These are phyloP conservation scores for Hevea brasiliensis DNA, from an alignment of 345 rosid genomes.

Conservation along the genomic window DNA sequence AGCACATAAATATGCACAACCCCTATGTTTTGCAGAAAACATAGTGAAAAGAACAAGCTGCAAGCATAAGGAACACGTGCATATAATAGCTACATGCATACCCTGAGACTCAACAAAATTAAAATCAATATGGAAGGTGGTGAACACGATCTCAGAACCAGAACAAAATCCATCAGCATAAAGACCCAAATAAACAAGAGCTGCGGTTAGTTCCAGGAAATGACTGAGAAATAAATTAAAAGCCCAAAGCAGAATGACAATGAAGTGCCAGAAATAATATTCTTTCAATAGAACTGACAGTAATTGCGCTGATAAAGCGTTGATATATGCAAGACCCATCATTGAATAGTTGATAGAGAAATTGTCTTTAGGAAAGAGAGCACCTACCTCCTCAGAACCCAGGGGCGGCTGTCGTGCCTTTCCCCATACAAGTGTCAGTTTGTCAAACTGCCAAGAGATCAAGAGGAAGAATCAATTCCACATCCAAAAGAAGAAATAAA, in stretches of 20 bases:
- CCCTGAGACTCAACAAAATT: neutral
- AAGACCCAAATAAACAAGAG: neutral
- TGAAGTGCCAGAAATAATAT: neutral
- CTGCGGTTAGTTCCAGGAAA: neutral
- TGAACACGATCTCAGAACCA: neutral
- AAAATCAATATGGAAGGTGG: neutral
- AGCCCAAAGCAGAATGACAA: neutral
- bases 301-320: neutral
- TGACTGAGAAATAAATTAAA: neutral
- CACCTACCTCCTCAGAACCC: slow-evolving; percentile 65
- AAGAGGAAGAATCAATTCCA: neutral
- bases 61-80: neutral
- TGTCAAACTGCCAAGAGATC: slow-evolving; percentile 64
- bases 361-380: slow-evolving; percentile 1
- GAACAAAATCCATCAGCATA: neutral
- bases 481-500: neutral
- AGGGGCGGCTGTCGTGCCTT: slow-evolving; percentile 82
- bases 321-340: neutral
- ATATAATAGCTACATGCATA: neutral
- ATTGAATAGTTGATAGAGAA: neutral
- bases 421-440: slow-evolving; percentile 82
- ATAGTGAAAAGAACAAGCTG: neutral
- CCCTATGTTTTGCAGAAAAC: neutral
- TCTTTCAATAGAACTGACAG: neutral
- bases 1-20: neutral